Percentiles rank a stretch among this genome's conserved stretches.
Conservation (phyloP, 176 grass and related monocot species). For the Cocos nucifera region DNA sequence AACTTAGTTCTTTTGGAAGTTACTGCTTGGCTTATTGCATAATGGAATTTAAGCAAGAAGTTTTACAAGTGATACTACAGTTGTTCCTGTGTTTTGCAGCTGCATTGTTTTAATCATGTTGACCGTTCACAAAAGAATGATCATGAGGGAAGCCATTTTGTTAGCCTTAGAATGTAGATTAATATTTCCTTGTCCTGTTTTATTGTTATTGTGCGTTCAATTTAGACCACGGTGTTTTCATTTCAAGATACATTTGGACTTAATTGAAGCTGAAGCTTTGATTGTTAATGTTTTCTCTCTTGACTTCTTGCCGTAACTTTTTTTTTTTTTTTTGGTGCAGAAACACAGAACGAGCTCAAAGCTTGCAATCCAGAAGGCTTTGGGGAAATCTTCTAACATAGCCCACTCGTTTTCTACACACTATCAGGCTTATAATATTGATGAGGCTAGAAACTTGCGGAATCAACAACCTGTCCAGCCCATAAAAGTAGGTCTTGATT, state of each 20-base stretch:
- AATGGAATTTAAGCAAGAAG: too few relatives aligned
- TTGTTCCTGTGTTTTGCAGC: too few relatives aligned
- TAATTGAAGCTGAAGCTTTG: not conserved
- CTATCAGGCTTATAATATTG: slow-evolving; percentile 22
- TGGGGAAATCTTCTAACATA: slow-evolving; percentile 38
- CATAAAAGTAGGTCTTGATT: slow-evolving; percentile 14
- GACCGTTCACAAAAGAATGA: too few relatives aligned
- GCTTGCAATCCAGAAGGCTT: slow-evolving; percentile 46
- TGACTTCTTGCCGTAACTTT: slow-evolving; percentile 6
- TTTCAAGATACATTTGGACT: not conserved
- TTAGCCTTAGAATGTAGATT: too few relatives aligned
- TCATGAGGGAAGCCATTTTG: too few relatives aligned
- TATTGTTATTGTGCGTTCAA: too few relatives aligned
- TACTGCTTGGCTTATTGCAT: too few relatives aligned
- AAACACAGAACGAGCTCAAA: slow-evolving; percentile 68
- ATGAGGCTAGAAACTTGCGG: slow-evolving; percentile 29
- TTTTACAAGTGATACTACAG: too few relatives aligned
- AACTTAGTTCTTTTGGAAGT: not conserved
- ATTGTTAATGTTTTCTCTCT: slow-evolving; percentile 5
- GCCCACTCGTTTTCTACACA: slow-evolving; percentile 12
- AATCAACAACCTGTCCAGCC: slow-evolving; percentile 25
- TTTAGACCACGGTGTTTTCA: not conserved
- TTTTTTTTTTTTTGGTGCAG: slow-evolving; percentile 19
- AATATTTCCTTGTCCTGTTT: too few relatives aligned
- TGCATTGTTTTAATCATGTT: too few relatives aligned